Conservation (phyloP, 208 protist species). For the Trypanosomatidae sp. region DNA sequence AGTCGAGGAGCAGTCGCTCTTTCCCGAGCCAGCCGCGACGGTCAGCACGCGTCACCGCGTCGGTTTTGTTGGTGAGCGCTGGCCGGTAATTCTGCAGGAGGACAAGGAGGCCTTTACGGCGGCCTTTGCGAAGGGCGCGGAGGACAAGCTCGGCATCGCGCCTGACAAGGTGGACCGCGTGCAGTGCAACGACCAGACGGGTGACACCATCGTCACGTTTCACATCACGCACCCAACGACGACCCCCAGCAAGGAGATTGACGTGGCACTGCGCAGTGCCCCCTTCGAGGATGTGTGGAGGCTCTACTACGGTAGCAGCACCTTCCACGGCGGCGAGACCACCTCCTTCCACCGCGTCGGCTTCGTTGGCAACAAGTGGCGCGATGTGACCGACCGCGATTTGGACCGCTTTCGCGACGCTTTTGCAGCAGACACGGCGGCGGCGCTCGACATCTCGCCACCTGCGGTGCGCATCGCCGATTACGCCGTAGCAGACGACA, state of each 20-base stretch:
- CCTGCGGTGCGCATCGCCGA: constrained; percentile 40
- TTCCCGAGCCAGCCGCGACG: constrained; percentile 12
- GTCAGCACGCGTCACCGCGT: constrained; percentile 44
- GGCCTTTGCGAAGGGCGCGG: constrained; percentile 46
- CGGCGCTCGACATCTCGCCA: constrained; percentile 30
- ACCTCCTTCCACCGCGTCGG: constrained; percentile 75
- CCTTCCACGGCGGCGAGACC: too few species aligned
- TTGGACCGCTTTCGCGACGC: constrained; percentile 35
- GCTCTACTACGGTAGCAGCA: constrained; percentile 70
- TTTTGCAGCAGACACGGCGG: constrained; percentile 54
- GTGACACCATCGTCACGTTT: constrained; percentile 61
- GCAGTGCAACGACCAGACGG: constrained; percentile 40
- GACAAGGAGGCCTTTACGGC: constrained; percentile 31
- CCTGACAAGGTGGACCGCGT: constrained; percentile 44
- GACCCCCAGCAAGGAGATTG: constrained; percentile 43
- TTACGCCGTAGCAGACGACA: constrained; percentile 43
- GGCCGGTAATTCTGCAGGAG: constrained; percentile 39
- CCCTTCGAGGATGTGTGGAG: constrained; percentile 58
- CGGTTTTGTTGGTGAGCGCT: constrained; percentile 61
- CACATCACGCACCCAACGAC: constrained; percentile 35
- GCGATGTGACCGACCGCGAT: constrained; percentile 26
- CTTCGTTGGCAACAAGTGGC: constrained; percentile 65
- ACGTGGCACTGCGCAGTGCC: constrained; percentile 38
- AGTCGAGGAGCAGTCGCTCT: too few species aligned
- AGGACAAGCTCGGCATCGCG: constrained; percentile 26